phyloP scores from a whole-genome alignment of 2,329 filamentous ascomycete species.

The Colletotrichum lindemuthianum region DNA sequence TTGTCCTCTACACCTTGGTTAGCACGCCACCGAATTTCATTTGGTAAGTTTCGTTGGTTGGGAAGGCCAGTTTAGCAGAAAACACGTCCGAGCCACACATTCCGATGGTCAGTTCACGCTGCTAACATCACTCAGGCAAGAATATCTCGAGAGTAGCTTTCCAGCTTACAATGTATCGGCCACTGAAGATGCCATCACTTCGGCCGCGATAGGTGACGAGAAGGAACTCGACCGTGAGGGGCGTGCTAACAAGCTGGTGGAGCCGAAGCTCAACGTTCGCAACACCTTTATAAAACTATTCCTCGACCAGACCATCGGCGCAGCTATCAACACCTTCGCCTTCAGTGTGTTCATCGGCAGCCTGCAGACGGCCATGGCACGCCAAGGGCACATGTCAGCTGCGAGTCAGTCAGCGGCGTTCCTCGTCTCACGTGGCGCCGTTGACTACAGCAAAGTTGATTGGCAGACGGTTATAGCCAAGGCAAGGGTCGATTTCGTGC shows the following conservation, averaged over 20 bases:
- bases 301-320: constrained; percentile 76
- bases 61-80: neutral
- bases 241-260: constrained; percentile 50
- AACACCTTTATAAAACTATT: constrained; percentile 75
- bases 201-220: constrained; percentile 52
- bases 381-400: constrained; percentile 45
- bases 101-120: constrained; percentile 35
- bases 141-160: constrained; percentile 78
- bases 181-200: constrained; percentile 49
- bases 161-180: constrained; percentile 69
- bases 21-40: constrained; percentile 84
- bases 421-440: constrained; percentile 46
- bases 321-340: constrained; percentile 71
- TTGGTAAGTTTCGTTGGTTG: constrained; percentile 63
- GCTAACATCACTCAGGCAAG: constrained; percentile 66
- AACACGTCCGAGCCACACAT: neutral
- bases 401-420: constrained; percentile 45
- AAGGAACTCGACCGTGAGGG: constrained; percentile 51
- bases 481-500: constrained; percentile 67
- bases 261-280: constrained; percentile 65
- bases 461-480: constrained; percentile 55
- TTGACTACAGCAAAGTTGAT: constrained; percentile 58
- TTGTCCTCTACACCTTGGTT: constrained; percentile 77
- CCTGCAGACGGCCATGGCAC: constrained; percentile 60
- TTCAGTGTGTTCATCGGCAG: constrained; percentile 70